phyloP scores from a whole-genome alignment of 495 filamentous ascomycete species.

The Corynascus novoguineensis region DNA sequence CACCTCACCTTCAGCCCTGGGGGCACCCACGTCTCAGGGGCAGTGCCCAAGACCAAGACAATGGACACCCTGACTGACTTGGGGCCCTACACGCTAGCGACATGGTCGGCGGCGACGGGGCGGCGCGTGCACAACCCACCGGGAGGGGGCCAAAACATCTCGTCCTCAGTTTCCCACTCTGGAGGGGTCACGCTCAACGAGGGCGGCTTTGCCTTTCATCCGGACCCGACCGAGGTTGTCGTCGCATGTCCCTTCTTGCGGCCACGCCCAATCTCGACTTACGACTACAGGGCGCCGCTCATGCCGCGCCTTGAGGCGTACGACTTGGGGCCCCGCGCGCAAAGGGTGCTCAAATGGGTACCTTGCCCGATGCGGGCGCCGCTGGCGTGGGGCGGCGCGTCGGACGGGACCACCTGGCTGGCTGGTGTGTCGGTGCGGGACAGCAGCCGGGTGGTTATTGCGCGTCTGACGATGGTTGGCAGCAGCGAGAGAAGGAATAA shows the following conservation, averaged over 20 bases:
- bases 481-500: not conserved
- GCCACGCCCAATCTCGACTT: not conserved
- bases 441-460: constrained; percentile 16
- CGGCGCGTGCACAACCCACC: not conserved
- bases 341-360: constrained; percentile 11
- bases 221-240: not conserved
- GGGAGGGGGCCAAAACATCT: too few relatives aligned
- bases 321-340: constrained; percentile 5
- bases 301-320: constrained; percentile 16
- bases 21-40: constrained; percentile 16
- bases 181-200: not conserved
- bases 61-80: not conserved
- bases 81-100: not conserved
- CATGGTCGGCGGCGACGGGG: constrained; percentile 5
- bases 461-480: too few relatives aligned
- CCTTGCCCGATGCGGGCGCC: constrained; percentile 16
- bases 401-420: constrained; percentile 14
- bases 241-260: constrained; percentile 6
- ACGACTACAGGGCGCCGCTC: not conserved
- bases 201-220: constrained; percentile 5
- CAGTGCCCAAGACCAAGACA: constrained; percentile 4
- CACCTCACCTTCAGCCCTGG: constrained; percentile 14
- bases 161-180: too few relatives aligned
- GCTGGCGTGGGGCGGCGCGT: constrained; percentile 13
- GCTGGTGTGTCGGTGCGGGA: constrained; percentile 14